Conservation (phyloP, 768 basidiomycete species). For the Mycena rebaudengoi region DNA sequence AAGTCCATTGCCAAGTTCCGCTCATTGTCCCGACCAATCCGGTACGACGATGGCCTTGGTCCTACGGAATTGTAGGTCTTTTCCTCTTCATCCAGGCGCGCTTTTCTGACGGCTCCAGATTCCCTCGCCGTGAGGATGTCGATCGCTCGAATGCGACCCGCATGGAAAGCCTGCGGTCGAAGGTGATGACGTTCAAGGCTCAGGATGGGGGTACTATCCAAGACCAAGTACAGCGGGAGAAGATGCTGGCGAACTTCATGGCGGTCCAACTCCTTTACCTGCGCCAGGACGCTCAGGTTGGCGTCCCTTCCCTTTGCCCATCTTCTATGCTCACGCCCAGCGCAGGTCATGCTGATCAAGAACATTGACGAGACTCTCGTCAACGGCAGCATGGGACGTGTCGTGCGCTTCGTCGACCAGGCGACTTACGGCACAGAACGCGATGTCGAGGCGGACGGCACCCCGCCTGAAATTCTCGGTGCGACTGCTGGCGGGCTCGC, state of each 20-base stretch:
- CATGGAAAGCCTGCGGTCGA: slow-evolving; percentile 65
- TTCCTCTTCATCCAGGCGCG: background rate
- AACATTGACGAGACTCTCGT: slow-evolving; percentile 91
- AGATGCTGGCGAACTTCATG: slow-evolving; percentile 91
- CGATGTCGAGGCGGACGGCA: slow-evolving; percentile 40
- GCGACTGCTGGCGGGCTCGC: slow-evolving; percentile 29
- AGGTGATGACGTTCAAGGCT: slow-evolving; percentile 62
- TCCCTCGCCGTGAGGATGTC: slow-evolving; percentile 92
- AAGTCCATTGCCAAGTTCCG: slow-evolving; percentile 78
- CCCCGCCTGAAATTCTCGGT: slow-evolving; percentile 42
- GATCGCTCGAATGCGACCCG: slow-evolving; percentile 82
- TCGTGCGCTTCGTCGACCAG: slow-evolving; percentile 77
- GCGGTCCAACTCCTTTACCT: slow-evolving; percentile 76
- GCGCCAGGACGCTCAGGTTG: slow-evolving; percentile 81
- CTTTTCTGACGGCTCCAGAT: slow-evolving; percentile 54
- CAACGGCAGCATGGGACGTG: slow-evolving; percentile 92
- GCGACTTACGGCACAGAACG: slow-evolving; percentile 52
- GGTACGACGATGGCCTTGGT: slow-evolving; percentile 82
- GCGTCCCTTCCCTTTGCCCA: background rate
- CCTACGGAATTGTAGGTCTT: slow-evolving; percentile 87
- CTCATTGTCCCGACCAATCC: slow-evolving; percentile 71
- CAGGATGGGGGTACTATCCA: slow-evolving; percentile 68
- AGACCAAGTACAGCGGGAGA: slow-evolving; percentile 69
- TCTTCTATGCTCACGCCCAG: slow-evolving; percentile 28
- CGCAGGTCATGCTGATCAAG: slow-evolving; percentile 94